A percentile compares a stretch with the other conserved stretches of the same genome.
Conservation (phyloP, 2,329 filamentous ascomycete species). For the Emericellopsis cladophorae region DNA sequence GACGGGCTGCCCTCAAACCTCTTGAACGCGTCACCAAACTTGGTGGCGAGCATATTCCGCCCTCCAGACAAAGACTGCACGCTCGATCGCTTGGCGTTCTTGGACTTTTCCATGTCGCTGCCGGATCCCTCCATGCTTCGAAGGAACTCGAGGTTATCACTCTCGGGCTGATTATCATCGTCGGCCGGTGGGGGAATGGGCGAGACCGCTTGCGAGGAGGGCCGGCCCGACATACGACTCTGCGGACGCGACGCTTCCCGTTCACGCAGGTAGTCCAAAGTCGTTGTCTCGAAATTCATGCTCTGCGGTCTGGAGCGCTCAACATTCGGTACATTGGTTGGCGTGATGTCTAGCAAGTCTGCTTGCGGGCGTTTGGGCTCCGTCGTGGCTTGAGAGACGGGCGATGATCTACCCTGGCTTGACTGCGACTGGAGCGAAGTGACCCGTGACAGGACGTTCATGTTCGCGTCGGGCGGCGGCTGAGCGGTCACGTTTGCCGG, state of each 20-base stretch:
- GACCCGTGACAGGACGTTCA: constrained; percentile 8
- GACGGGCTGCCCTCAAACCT: constrained; percentile 58
- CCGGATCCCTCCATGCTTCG: constrained; percentile 59
- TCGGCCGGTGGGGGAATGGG: constrained; percentile 24
- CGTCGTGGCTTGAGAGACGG: constrained; percentile 53
- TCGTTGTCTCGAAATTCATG: constrained; percentile 63
- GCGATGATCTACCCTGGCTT: constrained; percentile 7
- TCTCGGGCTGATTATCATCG: constrained; percentile 28
- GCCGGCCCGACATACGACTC: constrained; percentile 10
- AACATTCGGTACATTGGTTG: neutral
- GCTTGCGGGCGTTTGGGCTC: constrained; percentile 55
- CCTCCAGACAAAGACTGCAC: constrained; percentile 59
- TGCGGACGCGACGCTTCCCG: constrained; percentile 43
- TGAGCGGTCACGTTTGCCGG: constrained; percentile 6
- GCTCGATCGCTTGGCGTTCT: constrained; percentile 55
- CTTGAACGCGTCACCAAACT: constrained; percentile 89
- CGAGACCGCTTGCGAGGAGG: constrained; percentile 19
- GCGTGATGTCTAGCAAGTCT: constrained; percentile 40
- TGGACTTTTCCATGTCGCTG: constrained; percentile 25
- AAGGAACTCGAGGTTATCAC: constrained; percentile 66
- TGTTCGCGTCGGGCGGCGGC: constrained; percentile 8
- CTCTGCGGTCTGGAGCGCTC: constrained; percentile 61
- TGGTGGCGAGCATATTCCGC: constrained; percentile 70
- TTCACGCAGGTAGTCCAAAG: constrained; percentile 67
- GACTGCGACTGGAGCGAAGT: constrained; percentile 12